Evolutionary conservation across 768 basidiomycete genomes (phyloP).

Genomic region (Tephrocybe sp.): DNA sequence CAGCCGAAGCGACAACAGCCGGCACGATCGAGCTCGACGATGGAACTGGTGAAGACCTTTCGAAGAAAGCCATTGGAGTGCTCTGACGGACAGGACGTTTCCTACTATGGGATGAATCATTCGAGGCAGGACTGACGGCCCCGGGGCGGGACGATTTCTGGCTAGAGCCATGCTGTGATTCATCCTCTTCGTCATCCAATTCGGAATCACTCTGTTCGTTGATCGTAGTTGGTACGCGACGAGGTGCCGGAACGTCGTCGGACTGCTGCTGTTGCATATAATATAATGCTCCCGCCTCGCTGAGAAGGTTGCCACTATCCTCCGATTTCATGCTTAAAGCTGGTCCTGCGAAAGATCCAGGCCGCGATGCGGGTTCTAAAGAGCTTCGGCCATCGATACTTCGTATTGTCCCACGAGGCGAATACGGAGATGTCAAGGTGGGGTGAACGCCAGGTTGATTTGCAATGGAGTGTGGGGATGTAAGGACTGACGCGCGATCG

Average conservation of each 20-base stretch:
- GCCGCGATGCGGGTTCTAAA: slow-evolving; percentile 12
- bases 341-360: slow-evolving; percentile 17
- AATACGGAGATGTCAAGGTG: slow-evolving; percentile 38
- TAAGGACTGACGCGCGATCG: slow-evolving; percentile 26
- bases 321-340: slow-evolving; percentile 20
- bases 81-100: slow-evolving; percentile 29
- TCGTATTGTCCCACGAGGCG: slow-evolving; percentile 19
- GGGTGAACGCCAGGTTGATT: slow-evolving; percentile 11
- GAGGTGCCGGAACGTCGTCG: slow-evolving; percentile 17
- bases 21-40: slow-evolving; percentile 19
- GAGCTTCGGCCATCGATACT: slow-evolving; percentile 14
- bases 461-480: slow-evolving; percentile 29
- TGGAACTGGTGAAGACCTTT: slow-evolving; percentile 19
- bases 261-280: slow-evolving; percentile 63
- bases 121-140: slow-evolving; percentile 9
- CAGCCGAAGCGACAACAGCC: slow-evolving; percentile 19
- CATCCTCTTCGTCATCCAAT: slow-evolving; percentile 23
- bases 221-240: slow-evolving; percentile 45
- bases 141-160: slow-evolving; percentile 7
- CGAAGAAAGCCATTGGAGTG: slow-evolving; percentile 38
- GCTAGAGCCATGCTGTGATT: slow-evolving; percentile 12
- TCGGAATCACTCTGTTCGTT: slow-evolving; percentile 39
- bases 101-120: slow-evolving; percentile 10
- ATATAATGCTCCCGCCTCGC: slow-evolving; percentile 64
- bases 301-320: slow-evolving; percentile 36